Evolutionary conservation across 2,329 filamentous ascomycete genomes (phyloP).

Genomic region (Endothia cerciana): DNA sequence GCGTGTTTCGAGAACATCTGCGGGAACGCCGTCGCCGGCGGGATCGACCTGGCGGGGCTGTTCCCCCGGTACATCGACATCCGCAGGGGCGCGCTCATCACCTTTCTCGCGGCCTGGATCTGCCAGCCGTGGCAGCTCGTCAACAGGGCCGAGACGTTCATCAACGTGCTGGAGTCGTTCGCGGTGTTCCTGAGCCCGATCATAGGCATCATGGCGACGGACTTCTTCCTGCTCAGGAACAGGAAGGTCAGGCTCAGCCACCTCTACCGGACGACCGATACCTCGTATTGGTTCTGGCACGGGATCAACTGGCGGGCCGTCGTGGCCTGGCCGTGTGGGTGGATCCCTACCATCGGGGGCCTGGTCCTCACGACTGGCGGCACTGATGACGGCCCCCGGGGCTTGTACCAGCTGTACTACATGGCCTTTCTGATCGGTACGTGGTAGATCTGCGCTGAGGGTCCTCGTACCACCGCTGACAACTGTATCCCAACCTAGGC

Average conservation of each 20-base stretch:
- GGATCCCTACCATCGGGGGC: constrained; percentile 47
- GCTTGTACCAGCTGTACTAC: constrained; percentile 49
- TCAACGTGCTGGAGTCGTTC: constrained; percentile 43
- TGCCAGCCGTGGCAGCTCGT: constrained; percentile 40
- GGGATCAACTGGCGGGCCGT: constrained; percentile 49
- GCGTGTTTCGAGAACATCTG: constrained; percentile 45
- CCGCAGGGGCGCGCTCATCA: constrained; percentile 40
- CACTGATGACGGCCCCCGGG: constrained; percentile 38
- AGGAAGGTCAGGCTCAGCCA: constrained; percentile 41
- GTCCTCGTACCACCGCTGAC: constrained; percentile 6
- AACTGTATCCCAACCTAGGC: constrained; percentile 33
- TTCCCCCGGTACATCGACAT: constrained; percentile 38
- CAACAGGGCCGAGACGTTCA: constrained; percentile 37
- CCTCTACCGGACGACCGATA: constrained; percentile 40
- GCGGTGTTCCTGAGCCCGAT: constrained; percentile 45
- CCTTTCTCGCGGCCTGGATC: constrained; percentile 37
- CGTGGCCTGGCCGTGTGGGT: constrained; percentile 48
- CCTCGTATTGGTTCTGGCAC: constrained; percentile 47
- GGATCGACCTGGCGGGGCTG: constrained; percentile 33
- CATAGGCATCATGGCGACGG: constrained; percentile 43
- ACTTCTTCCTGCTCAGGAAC: constrained; percentile 42
- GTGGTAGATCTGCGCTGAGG: constrained; percentile 19
- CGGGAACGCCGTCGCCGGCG: constrained; percentile 38
- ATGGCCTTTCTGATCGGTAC: constrained; percentile 50
- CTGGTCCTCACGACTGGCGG: constrained; percentile 42